These are phyloP conservation scores for Trichoderma semiorbis DNA, from an alignment of 2,329 filamentous ascomycete genomes.

Conservation along the genomic window DNA sequence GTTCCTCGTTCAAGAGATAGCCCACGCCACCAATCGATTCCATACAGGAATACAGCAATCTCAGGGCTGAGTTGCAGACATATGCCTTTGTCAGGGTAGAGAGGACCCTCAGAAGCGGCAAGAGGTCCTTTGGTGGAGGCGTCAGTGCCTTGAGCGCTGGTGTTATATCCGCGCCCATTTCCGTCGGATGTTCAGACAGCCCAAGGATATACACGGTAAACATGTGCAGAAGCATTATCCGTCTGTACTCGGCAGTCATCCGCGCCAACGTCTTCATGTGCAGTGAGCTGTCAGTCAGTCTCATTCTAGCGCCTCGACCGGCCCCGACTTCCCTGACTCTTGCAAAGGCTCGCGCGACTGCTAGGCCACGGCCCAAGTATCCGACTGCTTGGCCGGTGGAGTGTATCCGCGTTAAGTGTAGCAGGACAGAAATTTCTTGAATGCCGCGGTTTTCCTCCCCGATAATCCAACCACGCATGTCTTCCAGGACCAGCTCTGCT, in stretches of 20 bases:
- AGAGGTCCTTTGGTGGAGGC: constrained; percentile 28
- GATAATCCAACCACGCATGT: constrained; percentile 61
- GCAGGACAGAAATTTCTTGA: constrained; percentile 62
- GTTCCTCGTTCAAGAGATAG: constrained; percentile 60
- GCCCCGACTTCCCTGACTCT: constrained; percentile 51
- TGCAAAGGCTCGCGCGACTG: constrained; percentile 56
- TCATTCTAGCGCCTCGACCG: constrained; percentile 41
- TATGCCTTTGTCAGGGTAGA: constrained; percentile 60
- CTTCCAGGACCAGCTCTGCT: not conserved
- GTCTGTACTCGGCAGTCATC: constrained; percentile 53
- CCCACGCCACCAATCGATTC: constrained; percentile 64
- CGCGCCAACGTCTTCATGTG: constrained; percentile 58
- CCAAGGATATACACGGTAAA: constrained; percentile 54
- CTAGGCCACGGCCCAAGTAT: constrained; percentile 53
- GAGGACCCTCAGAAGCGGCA: constrained; percentile 51
- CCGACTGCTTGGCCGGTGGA: constrained; percentile 52
- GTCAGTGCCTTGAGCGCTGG: constrained; percentile 30
- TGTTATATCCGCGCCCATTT: not conserved
- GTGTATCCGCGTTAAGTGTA: constrained; percentile 63
- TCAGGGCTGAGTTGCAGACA: constrained; percentile 48
- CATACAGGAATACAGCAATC: constrained; percentile 56
- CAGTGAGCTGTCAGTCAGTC: constrained; percentile 49
- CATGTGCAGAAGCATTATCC: constrained; percentile 52
- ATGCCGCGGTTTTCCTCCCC: constrained; percentile 65
- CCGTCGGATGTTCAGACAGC: constrained; percentile 43